phyloP scores from a whole-genome alignment of 225 moss, liverwort and hornwort genomes.

The Anthoceros angustus region DNA sequence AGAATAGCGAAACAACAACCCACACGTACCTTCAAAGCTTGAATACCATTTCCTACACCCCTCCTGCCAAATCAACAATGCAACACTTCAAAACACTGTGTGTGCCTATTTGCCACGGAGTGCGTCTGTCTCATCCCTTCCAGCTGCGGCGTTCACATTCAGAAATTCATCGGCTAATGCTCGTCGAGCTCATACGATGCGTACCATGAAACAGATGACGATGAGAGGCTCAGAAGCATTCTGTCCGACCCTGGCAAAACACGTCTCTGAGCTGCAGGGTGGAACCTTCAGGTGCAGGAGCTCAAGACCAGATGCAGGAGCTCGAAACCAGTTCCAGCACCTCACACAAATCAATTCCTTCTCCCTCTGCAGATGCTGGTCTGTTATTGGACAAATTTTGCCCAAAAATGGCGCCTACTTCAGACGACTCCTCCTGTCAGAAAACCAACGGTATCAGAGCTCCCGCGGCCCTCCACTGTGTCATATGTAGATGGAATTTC shows the following conservation, averaged over 20 bases:
- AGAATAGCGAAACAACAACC: neutral
- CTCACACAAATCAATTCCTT: too few species aligned
- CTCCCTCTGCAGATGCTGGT: too few species aligned
- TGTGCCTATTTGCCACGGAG: neutral
- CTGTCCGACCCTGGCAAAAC: neutral
- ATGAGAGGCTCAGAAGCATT: neutral
- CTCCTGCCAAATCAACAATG: neutral
- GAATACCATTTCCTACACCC: neutral
- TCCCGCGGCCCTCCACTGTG: too few species aligned
- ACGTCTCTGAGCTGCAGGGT: too few species aligned
- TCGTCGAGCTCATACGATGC: neutral
- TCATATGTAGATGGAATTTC: too few species aligned
- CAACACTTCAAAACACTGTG: neutral
- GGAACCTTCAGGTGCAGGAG: too few species aligned
- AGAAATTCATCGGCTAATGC: neutral
- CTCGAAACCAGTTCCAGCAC: too few species aligned
- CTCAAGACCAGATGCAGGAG: too few species aligned
- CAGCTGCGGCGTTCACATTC: neutral
- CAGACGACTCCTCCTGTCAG: too few species aligned
- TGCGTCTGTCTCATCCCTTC: neutral
- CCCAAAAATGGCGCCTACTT: too few species aligned
- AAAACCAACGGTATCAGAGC: too few species aligned
- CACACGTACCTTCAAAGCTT: neutral
- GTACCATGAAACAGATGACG: constrained; percentile 1
- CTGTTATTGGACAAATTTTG: too few species aligned